phyloP scores from a whole-genome alignment of 352 stramenopile species.

The Phytophthora pseudosyringae region DNA sequence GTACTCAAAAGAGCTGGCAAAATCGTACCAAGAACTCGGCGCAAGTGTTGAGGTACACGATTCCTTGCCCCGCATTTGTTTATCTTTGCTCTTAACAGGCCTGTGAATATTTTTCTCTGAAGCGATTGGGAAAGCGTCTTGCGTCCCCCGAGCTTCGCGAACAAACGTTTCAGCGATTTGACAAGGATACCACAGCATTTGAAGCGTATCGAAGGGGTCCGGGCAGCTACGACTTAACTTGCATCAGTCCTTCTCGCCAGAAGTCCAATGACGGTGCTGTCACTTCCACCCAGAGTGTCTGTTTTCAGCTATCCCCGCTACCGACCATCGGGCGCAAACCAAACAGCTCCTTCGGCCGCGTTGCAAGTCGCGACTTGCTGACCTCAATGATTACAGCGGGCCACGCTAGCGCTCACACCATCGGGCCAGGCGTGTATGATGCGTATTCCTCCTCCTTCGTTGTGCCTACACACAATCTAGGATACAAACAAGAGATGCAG shows the following conservation, averaged over 20 bases:
- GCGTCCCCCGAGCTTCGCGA: conserved; percentile 37
- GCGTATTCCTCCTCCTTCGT: conserved; percentile 30
- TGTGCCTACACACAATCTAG: conserved; percentile 46
- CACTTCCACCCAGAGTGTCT: not conserved
- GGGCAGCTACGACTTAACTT: conserved; percentile 14
- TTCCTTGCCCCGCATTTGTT: not conserved
- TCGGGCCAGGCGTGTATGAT: conserved; percentile 49
- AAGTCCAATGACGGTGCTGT: conserved; percentile 1
- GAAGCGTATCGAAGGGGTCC: conserved; percentile 46
- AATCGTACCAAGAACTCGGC: conserved; percentile 55
- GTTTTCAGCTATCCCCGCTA: conserved; percentile 16
- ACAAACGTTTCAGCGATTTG: conserved; percentile 47
- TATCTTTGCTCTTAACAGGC: not conserved
- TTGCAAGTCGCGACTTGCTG: conserved; percentile 50
- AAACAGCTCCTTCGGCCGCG: conserved; percentile 39
- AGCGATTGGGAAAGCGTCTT: conserved; percentile 46
- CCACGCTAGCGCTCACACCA: conserved; percentile 41
- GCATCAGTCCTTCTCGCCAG: not conserved
- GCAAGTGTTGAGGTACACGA: conserved; percentile 40
- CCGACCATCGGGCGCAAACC: conserved; percentile 5
- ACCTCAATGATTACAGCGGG: conserved; percentile 56
- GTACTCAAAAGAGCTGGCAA: conserved; percentile 62
- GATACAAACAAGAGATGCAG: conserved; percentile 42
- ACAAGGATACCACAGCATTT: conserved; percentile 5
- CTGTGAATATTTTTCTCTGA: not conserved